Evolutionary conservation across 352 stramenopile species (phyloP).

Genomic region (Aphanomyces invadans): DNA sequence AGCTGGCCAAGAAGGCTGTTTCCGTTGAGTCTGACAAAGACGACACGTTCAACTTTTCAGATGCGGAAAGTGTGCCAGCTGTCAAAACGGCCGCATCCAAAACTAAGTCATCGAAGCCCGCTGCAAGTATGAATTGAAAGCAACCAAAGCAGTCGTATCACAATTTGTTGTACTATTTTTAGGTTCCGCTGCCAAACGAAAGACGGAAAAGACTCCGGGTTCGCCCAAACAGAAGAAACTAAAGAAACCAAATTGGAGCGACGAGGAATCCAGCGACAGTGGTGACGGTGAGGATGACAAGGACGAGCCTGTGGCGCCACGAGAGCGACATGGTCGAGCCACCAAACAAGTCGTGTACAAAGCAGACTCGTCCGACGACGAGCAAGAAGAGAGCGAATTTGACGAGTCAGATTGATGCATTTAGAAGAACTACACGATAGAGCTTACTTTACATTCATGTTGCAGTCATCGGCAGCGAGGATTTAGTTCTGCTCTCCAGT

Average conservation of each 20-base stretch:
- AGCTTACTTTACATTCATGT: too few species aligned
- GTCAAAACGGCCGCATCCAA: conserved; percentile 27
- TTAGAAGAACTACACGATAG: too few species aligned
- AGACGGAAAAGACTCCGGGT: conserved; percentile 22
- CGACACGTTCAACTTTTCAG: conserved; percentile 28
- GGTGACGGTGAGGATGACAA: conserved; percentile 31
- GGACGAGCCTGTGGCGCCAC: conserved; percentile 14
- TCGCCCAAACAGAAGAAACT: conserved; percentile 30
- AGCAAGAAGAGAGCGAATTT: conserved; percentile 21
- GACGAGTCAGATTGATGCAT: conserved; percentile 12
- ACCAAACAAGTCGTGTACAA: conserved; percentile 17
- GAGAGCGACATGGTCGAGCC: conserved; percentile 1
- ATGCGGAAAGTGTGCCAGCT: conserved; percentile 25
- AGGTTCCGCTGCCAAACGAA: not conserved
- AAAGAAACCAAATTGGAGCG: conserved; percentile 41
- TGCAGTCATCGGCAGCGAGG: too few species aligned
- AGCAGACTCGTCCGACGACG: conserved; percentile 6
- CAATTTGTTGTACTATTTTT: not conserved
- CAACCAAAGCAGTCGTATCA: not conserved
- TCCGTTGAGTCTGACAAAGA: conserved; percentile 22
- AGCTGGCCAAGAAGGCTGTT: conserved; percentile 27
- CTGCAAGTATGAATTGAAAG: not conserved
- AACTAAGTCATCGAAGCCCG: conserved; percentile 17
- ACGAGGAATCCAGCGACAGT: conserved; percentile 42
- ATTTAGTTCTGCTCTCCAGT: too few species aligned